Evolutionary conservation across 78 protist species (phyloP), one percentile per base, ranked within the genome.

Genomic region (Monosiga brevicollis): DNA sequence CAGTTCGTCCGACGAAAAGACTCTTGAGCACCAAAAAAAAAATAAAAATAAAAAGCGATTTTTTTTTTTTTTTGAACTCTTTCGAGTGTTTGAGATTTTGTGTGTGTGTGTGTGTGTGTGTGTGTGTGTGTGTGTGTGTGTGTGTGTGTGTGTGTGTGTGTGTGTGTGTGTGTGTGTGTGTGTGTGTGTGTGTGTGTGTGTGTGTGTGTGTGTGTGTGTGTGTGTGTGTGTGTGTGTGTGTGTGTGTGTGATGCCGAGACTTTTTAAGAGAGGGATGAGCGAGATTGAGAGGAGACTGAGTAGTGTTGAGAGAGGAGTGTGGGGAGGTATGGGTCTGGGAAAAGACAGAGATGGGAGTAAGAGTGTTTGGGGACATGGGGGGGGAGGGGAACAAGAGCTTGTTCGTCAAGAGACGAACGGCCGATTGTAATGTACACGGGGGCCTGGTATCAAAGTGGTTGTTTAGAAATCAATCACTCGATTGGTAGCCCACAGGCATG

Each of bases 151-250:
- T 15, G 62, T 49, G 62, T 49, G 15, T 15, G 15, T 49, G 62
- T 20, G 62, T 49, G 62, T 15, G 15, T 49, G 62, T 49, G 62
- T 49, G 62, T 15, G 15, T 49, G 62, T 49, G 62, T 15, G 62
- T 15, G 15, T 15, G 62, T 49, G 62, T 49, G 62, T 49, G 62
- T 49, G 62, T 49, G 62, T 49, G 62, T 49, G 62, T 49, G 62
- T 49, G 62, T 49, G 62, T 49, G 62, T 49, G 62, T 49, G 62
- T 70, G 74, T 70, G 74, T 70, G 74, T 70, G 74, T 25, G 74
- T 70, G 74, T 70, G 74, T 70, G 74, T 70, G 74, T 49, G 62
- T 49, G 62, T 49, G 62, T 49, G 62, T 49, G 62, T 49, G 62
- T 49, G 62, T 49, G 62, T 49, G 62, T 49, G 62, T 49, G 62